A percentile compares a stretch with the other conserved stretches of the same genome.
Conservation (phyloP, 2,329 filamentous ascomycete genomes). For the Penicillium sp. region DNA sequence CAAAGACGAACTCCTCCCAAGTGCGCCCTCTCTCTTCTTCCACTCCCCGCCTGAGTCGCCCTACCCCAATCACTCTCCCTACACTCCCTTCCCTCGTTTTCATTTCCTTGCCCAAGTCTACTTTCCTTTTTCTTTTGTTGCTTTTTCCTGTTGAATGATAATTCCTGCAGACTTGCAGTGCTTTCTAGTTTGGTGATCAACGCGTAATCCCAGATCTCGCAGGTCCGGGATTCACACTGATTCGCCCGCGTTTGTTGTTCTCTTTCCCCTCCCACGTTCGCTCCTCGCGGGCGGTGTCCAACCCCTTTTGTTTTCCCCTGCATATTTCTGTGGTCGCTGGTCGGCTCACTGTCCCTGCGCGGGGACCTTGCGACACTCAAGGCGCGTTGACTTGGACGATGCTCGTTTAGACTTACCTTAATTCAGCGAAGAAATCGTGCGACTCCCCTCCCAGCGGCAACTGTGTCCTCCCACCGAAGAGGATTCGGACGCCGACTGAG, state of each 20-base stretch:
- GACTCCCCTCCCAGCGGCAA: slow-evolving; percentile 20
- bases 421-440: slow-evolving; percentile 16
- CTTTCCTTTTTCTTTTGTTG: slow-evolving; percentile 11
- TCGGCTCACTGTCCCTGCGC: slow-evolving; percentile 23
- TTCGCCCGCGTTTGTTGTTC: slow-evolving; percentile 18
- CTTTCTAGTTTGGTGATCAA: slow-evolving; percentile 12
- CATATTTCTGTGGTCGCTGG: slow-evolving; percentile 26
- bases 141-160: slow-evolving; percentile 9
- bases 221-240: slow-evolving; percentile 11
- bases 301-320: neutral
- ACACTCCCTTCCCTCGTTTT: slow-evolving; percentile 16
- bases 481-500: slow-evolving; percentile 20
- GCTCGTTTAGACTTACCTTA: slow-evolving; percentile 21
- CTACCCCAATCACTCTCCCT: slow-evolving; percentile 22
- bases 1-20: slow-evolving; percentile 12
- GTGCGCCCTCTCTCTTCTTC: slow-evolving; percentile 18
- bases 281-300: slow-evolving; percentile 11
- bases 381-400: slow-evolving; percentile 27
- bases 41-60: slow-evolving; percentile 38
- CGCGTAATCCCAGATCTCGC: slow-evolving; percentile 13
- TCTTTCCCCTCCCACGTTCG: slow-evolving; percentile 9
- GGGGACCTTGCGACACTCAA: slow-evolving; percentile 8
- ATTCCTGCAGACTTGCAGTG: slow-evolving; percentile 8
- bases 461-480: slow-evolving; percentile 21
- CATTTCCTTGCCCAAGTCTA: slow-evolving; percentile 9